A percentile compares a stretch with the other conserved stretches of the same genome.
phyloP scores from a whole-genome alignment of 1,139 yeast species.

The Geotrichum klebahnii region DNA sequence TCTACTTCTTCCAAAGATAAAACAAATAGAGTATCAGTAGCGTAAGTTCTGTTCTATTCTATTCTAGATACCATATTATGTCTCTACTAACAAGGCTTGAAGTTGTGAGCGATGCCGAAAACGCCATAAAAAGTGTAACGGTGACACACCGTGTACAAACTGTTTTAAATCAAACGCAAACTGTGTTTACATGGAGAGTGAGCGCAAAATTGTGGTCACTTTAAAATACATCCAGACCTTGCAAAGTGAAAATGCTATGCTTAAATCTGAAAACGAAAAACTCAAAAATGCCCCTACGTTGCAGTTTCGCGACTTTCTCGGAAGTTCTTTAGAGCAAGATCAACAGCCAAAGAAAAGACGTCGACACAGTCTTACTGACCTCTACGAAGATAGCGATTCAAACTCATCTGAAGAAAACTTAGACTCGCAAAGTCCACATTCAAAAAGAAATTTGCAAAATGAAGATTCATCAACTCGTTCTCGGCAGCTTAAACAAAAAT shows the following conservation, averaged over 20 bases:
- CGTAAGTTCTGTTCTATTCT: too few species aligned
- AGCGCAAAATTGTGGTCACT: constrained; percentile 71
- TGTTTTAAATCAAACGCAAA: constrained; percentile 56
- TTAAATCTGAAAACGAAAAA: constrained; percentile 44
- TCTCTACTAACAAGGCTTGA: too few species aligned
- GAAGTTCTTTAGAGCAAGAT: too few species aligned
- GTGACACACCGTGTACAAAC: constrained; percentile 70
- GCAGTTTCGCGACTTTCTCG: too few species aligned
- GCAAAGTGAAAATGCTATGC: constrained; percentile 60
- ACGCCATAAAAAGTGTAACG: constrained; percentile 76
- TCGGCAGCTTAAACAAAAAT: background rate
- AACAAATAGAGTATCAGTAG: constrained; percentile 21
- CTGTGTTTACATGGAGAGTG: constrained; percentile 76
- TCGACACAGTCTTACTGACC: too few species aligned
- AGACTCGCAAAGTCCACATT: too few species aligned
- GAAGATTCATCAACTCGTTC: background rate
- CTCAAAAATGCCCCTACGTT: too few species aligned
- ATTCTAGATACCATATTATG: too few species aligned
- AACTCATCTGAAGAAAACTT: too few species aligned
- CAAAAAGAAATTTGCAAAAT: too few species aligned
- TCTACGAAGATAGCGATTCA: too few species aligned
- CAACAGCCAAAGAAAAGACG: too few species aligned
- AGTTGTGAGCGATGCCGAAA: constrained; percentile 70
- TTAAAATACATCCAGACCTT: constrained; percentile 65
- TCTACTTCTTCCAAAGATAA: background rate